phyloP scores from a whole-genome alignment of 2,329 filamentous ascomycete species.

The Leptographium wingfieldii region DNA sequence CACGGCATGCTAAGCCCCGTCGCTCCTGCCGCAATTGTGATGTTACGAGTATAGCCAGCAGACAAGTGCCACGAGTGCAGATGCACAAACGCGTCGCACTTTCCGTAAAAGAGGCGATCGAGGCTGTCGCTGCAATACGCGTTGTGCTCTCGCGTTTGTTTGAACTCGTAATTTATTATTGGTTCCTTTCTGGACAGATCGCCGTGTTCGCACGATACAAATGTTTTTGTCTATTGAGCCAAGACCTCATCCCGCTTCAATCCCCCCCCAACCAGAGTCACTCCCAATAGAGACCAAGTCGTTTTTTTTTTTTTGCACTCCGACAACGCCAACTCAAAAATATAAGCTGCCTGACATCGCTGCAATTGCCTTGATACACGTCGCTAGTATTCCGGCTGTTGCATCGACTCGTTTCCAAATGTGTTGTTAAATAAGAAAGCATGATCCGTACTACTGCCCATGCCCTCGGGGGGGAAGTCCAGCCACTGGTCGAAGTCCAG shows the following conservation, averaged over 20 bases:
- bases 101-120: neutral
- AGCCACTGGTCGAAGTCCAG: slow-evolving; percentile 48
- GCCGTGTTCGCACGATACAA: neutral
- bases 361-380: neutral
- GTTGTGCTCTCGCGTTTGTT: neutral
- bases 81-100: neutral
- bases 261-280: neutral
- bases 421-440: slow-evolving; percentile 17
- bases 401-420: slow-evolving; percentile 11
- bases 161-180: neutral
- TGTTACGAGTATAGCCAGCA: neutral
- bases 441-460: slow-evolving; percentile 14
- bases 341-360: neutral
- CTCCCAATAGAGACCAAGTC: neutral
- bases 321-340: neutral
- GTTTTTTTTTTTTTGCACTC: neutral
- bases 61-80: neutral
- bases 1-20: neutral
- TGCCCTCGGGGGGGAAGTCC: slow-evolving; percentile 40
- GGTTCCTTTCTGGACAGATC: neutral
- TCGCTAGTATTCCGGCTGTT: slow-evolving; percentile 5
- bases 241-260: neutral
- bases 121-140: too few relatives aligned
- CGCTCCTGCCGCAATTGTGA: neutral
- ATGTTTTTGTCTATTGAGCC: neutral